These are phyloP conservation scores for Didymella segeticola DNA, from an alignment of 2,329 filamentous ascomycete genomes.

Conservation along the genomic window DNA sequence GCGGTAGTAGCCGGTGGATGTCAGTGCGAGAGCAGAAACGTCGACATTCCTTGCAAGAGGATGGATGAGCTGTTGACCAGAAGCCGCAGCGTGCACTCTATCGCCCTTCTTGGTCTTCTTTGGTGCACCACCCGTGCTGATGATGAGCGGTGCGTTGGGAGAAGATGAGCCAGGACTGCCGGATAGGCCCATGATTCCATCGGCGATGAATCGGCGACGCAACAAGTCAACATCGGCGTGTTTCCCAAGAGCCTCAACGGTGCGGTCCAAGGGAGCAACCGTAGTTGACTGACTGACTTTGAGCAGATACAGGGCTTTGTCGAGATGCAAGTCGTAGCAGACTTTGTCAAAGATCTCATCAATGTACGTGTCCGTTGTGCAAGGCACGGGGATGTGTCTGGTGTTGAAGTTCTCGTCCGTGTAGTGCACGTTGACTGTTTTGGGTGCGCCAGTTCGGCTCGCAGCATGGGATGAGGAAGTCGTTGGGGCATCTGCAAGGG, in stretches of 20 bases:
- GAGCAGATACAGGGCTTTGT: slow-evolving; percentile 80
- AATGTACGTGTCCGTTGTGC: slow-evolving; percentile 83
- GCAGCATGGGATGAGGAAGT: slow-evolving; percentile 53
- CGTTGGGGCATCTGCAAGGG: slow-evolving; percentile 53
- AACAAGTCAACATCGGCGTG: slow-evolving; percentile 77
- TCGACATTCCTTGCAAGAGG: slow-evolving; percentile 70
- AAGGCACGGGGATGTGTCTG: slow-evolving; percentile 74
- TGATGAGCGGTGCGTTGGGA: slow-evolving; percentile 69
- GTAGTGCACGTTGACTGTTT: slow-evolving; percentile 75
- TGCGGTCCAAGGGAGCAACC: slow-evolving; percentile 77
- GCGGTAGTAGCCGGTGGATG: slow-evolving; percentile 61
- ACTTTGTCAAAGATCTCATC: slow-evolving; percentile 81
- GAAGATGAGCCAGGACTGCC: slow-evolving; percentile 74
- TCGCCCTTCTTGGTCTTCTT: slow-evolving; percentile 63
- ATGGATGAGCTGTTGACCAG: slow-evolving; percentile 60
- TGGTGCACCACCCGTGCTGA: slow-evolving; percentile 58
- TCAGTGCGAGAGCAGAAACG: slow-evolving; percentile 45
- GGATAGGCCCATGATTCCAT: slow-evolving; percentile 72
- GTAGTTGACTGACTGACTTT: slow-evolving; percentile 78
- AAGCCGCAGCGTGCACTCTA: slow-evolving; percentile 54
- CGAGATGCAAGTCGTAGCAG: slow-evolving; percentile 77
- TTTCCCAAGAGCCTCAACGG: slow-evolving; percentile 78
- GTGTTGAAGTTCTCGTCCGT: slow-evolving; percentile 72
- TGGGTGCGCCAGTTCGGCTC: slow-evolving; percentile 71
- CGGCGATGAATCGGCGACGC: slow-evolving; percentile 75